These are phyloP conservation scores for Globisporangium cederbergense DNA, from an alignment of 352 stramenopile species.

Conservation along the genomic window DNA sequence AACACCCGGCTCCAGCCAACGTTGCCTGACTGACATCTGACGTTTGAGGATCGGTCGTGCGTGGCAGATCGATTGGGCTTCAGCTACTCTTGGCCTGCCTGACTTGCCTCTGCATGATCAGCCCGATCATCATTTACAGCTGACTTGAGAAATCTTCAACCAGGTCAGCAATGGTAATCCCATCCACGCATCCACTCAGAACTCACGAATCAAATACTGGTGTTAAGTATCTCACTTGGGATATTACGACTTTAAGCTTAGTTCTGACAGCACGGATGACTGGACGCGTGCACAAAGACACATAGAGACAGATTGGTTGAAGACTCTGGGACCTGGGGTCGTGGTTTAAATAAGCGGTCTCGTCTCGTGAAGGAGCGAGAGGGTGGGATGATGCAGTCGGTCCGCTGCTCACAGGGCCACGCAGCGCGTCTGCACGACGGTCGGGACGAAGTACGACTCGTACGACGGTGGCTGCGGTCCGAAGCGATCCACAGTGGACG, in stretches of 20 bases:
- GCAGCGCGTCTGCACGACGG: slow-evolving; percentile 15
- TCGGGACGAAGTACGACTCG: slow-evolving; percentile 14
- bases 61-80: no score
- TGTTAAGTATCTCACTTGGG: not conserved
- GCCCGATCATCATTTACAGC: no score
- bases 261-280: not conserved
- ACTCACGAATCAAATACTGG: no score
- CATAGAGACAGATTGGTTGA: not conserved
- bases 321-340: not conserved
- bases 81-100: no score
- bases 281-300: not conserved
- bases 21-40: not conserved
- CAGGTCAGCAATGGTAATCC: no score
- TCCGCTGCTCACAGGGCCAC: slow-evolving; percentile 9
- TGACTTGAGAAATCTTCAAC: no score
- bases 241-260: not conserved
- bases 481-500: slow-evolving; percentile 1
- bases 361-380: not conserved
- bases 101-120: no score
- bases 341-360: slow-evolving; percentile 8
- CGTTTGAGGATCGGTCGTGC: not conserved
- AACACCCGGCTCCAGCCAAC: not conserved
- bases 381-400: not conserved
- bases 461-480: not conserved
- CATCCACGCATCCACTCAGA: no score